Conservation (phyloP, 1,139 yeast genomes). For the Scheffersomyces stambukii region DNA sequence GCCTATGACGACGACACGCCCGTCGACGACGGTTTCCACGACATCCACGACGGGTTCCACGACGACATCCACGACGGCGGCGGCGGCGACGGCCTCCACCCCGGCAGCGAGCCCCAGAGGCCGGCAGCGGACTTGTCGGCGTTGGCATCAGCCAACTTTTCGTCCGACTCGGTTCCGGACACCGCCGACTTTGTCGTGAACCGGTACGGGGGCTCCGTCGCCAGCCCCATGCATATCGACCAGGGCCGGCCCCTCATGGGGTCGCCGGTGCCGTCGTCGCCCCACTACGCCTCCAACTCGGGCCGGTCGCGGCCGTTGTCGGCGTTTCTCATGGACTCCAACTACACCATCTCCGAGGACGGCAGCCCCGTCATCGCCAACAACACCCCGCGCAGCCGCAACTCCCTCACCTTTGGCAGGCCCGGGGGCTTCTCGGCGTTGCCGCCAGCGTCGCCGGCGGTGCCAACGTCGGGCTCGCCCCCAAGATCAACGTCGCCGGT, state of each 20-base stretch:
- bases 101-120: not conserved
- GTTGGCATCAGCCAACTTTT: constrained; percentile 40
- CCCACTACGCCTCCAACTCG: constrained; percentile 15
- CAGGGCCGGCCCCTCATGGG: constrained; percentile 16
- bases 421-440: constrained; percentile 1
- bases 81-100: not conserved
- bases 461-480: constrained; percentile 22
- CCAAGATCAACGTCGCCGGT: constrained; percentile 31
- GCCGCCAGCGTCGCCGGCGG: constrained; percentile 1
- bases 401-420: constrained; percentile 9
- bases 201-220: constrained; percentile 6
- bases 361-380: constrained; percentile 19
- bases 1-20: no score
- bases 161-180: constrained; percentile 43
- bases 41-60: no score
- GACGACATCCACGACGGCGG: no score
- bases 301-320: constrained; percentile 35
- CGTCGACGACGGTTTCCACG: no score
- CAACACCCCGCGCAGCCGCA: constrained; percentile 22
- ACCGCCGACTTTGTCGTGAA: no score
- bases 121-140: constrained; percentile 12
- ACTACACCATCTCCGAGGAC: constrained; percentile 28
- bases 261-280: constrained; percentile 21
- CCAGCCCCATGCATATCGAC: constrained; percentile 5
- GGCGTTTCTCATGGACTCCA: constrained; percentile 29